These are phyloP conservation scores for Metschnikowia sp. DNA, from an alignment of 805 yeast genomes.

Conservation along the genomic window DNA sequence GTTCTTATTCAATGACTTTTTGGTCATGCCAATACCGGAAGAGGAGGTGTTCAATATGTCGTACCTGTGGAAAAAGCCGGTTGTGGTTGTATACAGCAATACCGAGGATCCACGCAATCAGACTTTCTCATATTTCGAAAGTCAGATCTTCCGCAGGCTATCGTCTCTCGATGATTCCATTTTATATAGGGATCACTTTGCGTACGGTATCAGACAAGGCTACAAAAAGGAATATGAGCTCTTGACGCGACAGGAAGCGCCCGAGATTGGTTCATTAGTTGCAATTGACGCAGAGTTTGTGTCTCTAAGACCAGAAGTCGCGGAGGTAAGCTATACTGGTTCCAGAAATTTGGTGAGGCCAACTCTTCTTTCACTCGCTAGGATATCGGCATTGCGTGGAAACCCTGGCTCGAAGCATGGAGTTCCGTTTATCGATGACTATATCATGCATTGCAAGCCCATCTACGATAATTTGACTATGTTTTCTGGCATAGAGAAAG, in stretches of 20 bases:
- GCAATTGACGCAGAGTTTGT: slow-evolving; percentile 99
- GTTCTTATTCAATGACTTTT: slow-evolving; percentile 88
- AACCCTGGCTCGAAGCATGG: slow-evolving; percentile 63
- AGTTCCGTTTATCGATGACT: slow-evolving; percentile 87
- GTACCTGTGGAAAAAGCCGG: slow-evolving; percentile 81
- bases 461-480: slow-evolving; percentile 85
- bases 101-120: slow-evolving; percentile 42
- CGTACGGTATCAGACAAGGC: slow-evolving; percentile 59
- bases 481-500: slow-evolving; percentile 90
- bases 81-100: slow-evolving; percentile 62
- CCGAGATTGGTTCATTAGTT: slow-evolving; percentile 67
- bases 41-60: slow-evolving; percentile 74
- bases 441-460: slow-evolving; percentile 67
- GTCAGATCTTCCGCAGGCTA: slow-evolving; percentile 18
- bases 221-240: slow-evolving; percentile 62
- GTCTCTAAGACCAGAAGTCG: slow-evolving; percentile 68
- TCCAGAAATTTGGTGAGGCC: slow-evolving; percentile 68
- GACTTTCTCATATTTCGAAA: slow-evolving; percentile 35
- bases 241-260: slow-evolving; percentile 68
- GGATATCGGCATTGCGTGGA: slow-evolving; percentile 83
- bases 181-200: slow-evolving; percentile 71
- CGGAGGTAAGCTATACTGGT: slow-evolving; percentile 76
- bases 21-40: slow-evolving; percentile 72
- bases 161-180: slow-evolving; percentile 53
- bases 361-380: slow-evolving; percentile 70